Percentiles rank a stretch among this genome's conserved stretches.
These are phyloP conservation scores for Penicillium concentricum DNA, from an alignment of 2,329 filamentous ascomycete genomes.

Conservation along the genomic window DNA sequence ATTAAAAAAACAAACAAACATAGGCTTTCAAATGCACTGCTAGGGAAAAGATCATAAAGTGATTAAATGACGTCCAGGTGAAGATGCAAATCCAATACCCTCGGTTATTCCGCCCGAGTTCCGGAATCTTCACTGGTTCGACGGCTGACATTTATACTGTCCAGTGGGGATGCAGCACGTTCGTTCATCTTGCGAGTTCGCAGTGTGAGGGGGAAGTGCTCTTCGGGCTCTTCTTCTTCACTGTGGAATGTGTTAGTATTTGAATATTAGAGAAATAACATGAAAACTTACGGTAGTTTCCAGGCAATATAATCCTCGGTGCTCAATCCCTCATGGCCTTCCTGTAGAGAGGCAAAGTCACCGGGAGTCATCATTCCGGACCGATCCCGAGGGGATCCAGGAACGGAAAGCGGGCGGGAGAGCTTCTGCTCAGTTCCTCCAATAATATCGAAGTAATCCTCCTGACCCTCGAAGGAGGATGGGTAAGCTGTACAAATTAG, in stretches of 20 bases:
- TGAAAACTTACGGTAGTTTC: constrained; percentile 88
- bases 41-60: no score
- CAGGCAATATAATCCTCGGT: constrained; percentile 98
- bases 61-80: not conserved
- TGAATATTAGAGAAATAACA: not conserved
- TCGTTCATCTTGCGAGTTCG: constrained; percentile 47
- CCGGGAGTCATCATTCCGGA: constrained; percentile 99
- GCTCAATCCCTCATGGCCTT: constrained; percentile 85
- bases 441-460: constrained; percentile 86
- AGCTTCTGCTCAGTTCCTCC: constrained; percentile 93
- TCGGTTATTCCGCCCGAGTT: not conserved
- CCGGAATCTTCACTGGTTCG: constrained; percentile 6
- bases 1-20: not conserved
- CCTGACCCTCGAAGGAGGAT: constrained; percentile 71
- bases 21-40: constrained; percentile 24
- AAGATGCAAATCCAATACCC: not conserved
- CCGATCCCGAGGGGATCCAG: constrained; percentile 85
- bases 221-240: constrained; percentile 88
- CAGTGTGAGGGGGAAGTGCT: constrained; percentile 69
- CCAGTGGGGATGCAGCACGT: constrained; percentile 38
- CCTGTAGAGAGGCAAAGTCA: constrained; percentile 94
- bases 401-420: constrained; percentile 87
- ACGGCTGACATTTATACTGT: constrained; percentile 35
- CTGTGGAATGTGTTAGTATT: constrained; percentile 46
- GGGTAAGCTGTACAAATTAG: constrained; percentile 68